phyloP scores from a whole-genome alignment of 495 filamentous ascomycete genomes.

The Tuber melanosporum region DNA sequence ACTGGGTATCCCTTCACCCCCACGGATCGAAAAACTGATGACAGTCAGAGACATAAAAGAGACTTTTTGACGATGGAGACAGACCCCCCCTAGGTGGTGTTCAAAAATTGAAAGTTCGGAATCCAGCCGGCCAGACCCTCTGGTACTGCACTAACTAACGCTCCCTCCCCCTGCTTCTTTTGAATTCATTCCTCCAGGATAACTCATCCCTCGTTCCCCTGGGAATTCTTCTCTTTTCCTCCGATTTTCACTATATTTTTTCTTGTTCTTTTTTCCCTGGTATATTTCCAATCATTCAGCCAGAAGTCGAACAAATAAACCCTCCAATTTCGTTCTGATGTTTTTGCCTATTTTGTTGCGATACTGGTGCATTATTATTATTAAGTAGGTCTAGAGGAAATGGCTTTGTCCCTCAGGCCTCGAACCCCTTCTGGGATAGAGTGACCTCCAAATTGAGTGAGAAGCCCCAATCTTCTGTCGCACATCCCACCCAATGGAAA shows the following conservation, averaged over 20 bases:
- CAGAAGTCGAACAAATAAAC: constrained; percentile 27
- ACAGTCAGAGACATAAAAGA: background rate
- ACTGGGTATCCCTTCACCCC: constrained; percentile 11
- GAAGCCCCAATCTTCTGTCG: constrained; percentile 15
- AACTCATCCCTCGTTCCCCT: constrained; percentile 1
- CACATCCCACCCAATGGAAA: constrained; percentile 26
- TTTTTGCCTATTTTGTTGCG: background rate
- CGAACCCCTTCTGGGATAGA: constrained; percentile 11
- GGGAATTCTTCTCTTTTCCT: background rate
- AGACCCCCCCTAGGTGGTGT: constrained; percentile 20
- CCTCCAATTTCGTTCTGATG: constrained; percentile 5
- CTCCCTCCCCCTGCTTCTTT: constrained; percentile 38
- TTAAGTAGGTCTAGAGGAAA: background rate
- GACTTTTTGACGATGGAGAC: constrained; percentile 8
- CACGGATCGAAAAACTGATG: constrained; percentile 10
- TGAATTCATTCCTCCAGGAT: constrained; percentile 8
- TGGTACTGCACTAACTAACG: background rate
- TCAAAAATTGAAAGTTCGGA: constrained; percentile 32
- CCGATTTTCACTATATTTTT: background rate
- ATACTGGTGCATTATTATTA: background rate
- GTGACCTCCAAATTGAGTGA: constrained; percentile 4
- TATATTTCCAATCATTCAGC: constrained; percentile 1
- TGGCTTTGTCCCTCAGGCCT: constrained; percentile 23
- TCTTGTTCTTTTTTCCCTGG: background rate
- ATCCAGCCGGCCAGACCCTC: constrained; percentile 30